Evolutionary conservation across 192 early-diverging fungal species (phyloP), one percentile per base, ranked within the genome.

Genomic region (Coemansia sp.): DNA sequence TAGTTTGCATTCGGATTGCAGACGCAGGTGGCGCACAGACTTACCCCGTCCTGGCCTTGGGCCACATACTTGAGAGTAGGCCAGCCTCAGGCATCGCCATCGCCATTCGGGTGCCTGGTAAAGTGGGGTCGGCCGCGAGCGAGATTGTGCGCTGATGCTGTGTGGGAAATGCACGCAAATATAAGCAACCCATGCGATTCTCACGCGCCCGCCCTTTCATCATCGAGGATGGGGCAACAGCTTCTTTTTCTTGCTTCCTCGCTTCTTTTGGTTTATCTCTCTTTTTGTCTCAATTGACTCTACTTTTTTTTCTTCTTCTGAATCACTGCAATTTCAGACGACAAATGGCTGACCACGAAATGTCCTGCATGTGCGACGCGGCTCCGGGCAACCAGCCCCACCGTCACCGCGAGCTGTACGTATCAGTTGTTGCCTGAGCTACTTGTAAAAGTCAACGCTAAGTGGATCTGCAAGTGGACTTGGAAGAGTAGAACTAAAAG

Each of bases 321-420:
- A 42, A 60, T 60, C 42, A 8, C 37, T 28, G 32, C 28, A 60
- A 40, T 60, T 58, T 10, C 49, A 37, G 16, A 3, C 11, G 8
- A 40, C 37, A 50, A 67, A 82, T 82, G 80, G 33, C 55, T 50
- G 80, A 82, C 72, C 64, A 67, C 47, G 80, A 77, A 64, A 82
- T 82, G 80, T 44, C 69, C 40, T 84, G 81, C 68, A 74, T 73
- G 35, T 84, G 81, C 74, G 66, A 72, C 33, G 77, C 62, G 10
- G 76, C 77, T 11, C 81, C 81, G 14, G 77, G 76, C 42, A 70
- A 70, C 68, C 62, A 64, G 63, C 58, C 73, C 26, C 81, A 84
- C 68, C 74, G 68, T 32, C 81, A 84, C 81, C 70, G 77, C 64
- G 74, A 84, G 28, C 66, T 76, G 81, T 83, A 78, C 39, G 80